A percentile compares a stretch with the other conserved stretches of the same genome.
phyloP scores from a whole-genome alignment of 371 early-diverging fungal genomes.

The Syncephalastrum racemosum region DNA sequence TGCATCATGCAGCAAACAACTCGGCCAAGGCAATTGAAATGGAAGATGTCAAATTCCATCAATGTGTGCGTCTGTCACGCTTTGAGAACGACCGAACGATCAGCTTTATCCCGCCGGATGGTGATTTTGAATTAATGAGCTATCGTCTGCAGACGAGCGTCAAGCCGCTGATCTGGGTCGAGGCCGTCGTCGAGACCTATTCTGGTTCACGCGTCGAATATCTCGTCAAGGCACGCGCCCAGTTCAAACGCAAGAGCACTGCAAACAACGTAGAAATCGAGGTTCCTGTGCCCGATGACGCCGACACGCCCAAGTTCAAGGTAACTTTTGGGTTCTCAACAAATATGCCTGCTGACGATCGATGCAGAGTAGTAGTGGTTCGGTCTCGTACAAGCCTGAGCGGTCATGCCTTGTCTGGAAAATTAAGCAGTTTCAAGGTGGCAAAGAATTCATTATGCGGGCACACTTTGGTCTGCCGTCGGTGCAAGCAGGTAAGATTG shows the following conservation, averaged over 20 bases:
- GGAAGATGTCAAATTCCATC: constrained; percentile 99
- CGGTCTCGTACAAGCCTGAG: constrained; percentile 94
- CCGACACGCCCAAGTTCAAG: constrained; percentile 96
- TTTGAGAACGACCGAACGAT: constrained; percentile 98
- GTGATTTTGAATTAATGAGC: constrained; percentile 99
- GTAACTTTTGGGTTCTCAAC: constrained; percentile 34
- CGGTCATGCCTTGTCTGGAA: constrained; percentile 95
- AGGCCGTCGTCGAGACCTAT: constrained; percentile 91
- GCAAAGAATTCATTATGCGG: constrained; percentile 93
- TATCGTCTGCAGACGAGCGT: constrained; percentile 94
- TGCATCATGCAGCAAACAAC: constrained; percentile 36
- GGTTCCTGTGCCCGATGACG: constrained; percentile 97
- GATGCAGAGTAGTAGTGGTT: constrained; percentile 75
- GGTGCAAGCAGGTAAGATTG: constrained; percentile 77
- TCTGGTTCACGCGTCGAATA: constrained; percentile 94
- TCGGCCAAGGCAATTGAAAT: constrained; percentile 97
- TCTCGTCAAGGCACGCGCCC: constrained; percentile 95
- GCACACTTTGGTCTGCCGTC: constrained; percentile 97
- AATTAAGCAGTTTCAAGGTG: constrained; percentile 97
- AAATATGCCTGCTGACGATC: background rate
- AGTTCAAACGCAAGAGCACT: constrained; percentile 95
- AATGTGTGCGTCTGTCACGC: constrained; percentile 94
- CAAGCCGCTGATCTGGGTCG: constrained; percentile 96
- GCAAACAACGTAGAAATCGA: constrained; percentile 98
- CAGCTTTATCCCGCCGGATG: constrained; percentile 89